Conservation (phyloP, 169 alveolate species). For the Plasmodium malariae region DNA sequence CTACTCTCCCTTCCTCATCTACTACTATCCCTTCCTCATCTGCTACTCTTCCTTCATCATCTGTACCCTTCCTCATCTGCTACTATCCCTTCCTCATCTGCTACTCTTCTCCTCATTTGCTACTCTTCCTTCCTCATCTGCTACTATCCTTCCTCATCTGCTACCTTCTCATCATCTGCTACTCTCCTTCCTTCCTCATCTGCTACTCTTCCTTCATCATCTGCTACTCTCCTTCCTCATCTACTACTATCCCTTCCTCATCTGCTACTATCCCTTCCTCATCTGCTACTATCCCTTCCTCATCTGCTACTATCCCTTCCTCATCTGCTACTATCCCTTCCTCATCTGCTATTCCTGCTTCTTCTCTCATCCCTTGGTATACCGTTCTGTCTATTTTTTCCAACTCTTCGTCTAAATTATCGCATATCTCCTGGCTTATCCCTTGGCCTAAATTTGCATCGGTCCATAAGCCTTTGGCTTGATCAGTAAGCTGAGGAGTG, state of each 20-base stretch:
- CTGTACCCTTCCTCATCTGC: not conserved
- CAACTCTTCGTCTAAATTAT: slow-evolving; percentile 3
- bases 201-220: not conserved
- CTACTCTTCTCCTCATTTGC: not conserved
- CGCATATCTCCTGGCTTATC: not conserved
- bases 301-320: not conserved
- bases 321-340: not conserved
- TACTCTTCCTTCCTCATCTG: not conserved
- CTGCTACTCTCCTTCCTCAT: not conserved
- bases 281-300: not conserved
- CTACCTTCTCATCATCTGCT: not conserved
- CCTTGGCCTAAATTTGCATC: no score
- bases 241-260: not conserved
- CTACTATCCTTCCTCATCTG: not conserved
- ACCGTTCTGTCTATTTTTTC: not conserved
- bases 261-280: not conserved
- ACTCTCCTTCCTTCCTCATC: not conserved
- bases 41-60: no score
- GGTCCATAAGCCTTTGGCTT: no score
- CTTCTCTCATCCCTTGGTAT: not conserved
- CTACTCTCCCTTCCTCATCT: not conserved
- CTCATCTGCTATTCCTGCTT: not conserved
- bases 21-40: not conserved
- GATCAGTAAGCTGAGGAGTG: no score
- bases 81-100: not conserved